Evolutionary conservation across 352 stramenopile genomes (phyloP), one percentile per base, ranked within the genome.

Genomic region (Pythium biforme): DNA sequence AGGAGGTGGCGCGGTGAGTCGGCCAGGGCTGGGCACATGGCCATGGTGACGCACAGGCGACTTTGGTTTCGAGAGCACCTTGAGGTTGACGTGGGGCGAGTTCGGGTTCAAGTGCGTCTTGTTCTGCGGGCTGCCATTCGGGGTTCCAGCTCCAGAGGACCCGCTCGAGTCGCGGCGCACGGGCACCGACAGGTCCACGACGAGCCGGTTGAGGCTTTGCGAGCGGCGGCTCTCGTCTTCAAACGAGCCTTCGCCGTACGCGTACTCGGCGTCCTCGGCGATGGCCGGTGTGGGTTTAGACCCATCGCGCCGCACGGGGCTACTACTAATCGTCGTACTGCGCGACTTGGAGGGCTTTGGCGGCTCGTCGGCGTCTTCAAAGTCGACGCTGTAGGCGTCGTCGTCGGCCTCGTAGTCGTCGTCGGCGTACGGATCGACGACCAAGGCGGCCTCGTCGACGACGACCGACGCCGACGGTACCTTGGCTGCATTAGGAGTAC

Each of bases 161-260:
- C 69, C 66, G 53, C 67, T 71, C 7, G 74, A 89, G 60, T 68
- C 59, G 19, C 65, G 67, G 17, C 75, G 68, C 11, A 73, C 69
- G 1, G 75, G 77, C 41, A 91, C 77, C 23, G 79, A 89, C 14
- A 91, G 75, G 53, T 91, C 73, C 27, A 91, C 77, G 29, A 88
- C 64, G 34, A 74, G 72, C 1, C 75, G 76, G 63, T 70, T 75
- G 19, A 51, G 25, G 49, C 75, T 89, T 34, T 62, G 60, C n/a
- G 70, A 83, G 29, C 57, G 64, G 9, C 70, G 76, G 40, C 76
- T 89, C 56, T 93, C 81, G n/a, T 84, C 71, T 55, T 91, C 84
- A 39, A 93, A 91, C 26, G 84, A 93, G 33, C 67, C 72, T 59
- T 86, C 76, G 23, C 71, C 67, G 73, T 90, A 75, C 37, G 54